These are phyloP conservation scores for Spizellomyces punctatus DNA, from an alignment of 192 early-diverging fungal genomes.

Conservation along the genomic window DNA sequence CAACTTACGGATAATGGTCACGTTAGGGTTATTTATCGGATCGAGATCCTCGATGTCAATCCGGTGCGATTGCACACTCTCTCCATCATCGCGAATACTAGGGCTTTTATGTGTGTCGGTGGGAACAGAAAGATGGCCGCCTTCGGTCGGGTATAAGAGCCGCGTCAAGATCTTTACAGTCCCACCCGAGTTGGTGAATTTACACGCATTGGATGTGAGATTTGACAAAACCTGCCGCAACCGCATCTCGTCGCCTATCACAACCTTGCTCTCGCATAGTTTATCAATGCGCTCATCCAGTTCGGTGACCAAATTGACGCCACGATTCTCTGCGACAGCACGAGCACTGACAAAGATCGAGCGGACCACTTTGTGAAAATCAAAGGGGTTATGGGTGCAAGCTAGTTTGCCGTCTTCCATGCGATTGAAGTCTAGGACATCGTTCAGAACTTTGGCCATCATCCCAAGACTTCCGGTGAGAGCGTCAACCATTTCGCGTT, in stretches of 20 bases:
- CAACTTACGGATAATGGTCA: conserved; percentile 25
- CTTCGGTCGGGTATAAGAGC: conserved; percentile 11
- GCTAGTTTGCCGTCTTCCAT: conserved; percentile 32
- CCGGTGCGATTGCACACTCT: neutral
- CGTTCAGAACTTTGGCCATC: conserved; percentile 39
- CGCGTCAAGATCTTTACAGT: conserved; percentile 22
- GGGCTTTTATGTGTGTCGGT: neutral
- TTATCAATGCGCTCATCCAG: conserved; percentile 24
- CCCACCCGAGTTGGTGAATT: conserved; percentile 30
- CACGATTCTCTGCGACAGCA: conserved; percentile 14
- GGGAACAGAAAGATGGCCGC: neutral
- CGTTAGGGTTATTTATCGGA: conserved; percentile 5
- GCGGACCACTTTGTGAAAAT: conserved; percentile 25
- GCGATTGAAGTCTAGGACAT: conserved; percentile 31
- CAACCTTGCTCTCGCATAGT: conserved; percentile 6
- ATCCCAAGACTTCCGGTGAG: conserved; percentile 29
- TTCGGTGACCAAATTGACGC: conserved; percentile 1
- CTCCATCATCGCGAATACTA: neutral
- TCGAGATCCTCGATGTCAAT: conserved; percentile 16
- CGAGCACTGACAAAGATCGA: conserved; percentile 22
- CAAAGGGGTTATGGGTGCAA: conserved; percentile 13
- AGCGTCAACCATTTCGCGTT: conserved; percentile 33
- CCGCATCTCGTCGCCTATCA: conserved; percentile 32
- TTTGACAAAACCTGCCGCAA: conserved; percentile 31
- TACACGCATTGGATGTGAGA: conserved; percentile 29